Evolutionary conservation across 768 basidiomycete species (phyloP).

Genomic region (Tricholoma furcatifolium): DNA sequence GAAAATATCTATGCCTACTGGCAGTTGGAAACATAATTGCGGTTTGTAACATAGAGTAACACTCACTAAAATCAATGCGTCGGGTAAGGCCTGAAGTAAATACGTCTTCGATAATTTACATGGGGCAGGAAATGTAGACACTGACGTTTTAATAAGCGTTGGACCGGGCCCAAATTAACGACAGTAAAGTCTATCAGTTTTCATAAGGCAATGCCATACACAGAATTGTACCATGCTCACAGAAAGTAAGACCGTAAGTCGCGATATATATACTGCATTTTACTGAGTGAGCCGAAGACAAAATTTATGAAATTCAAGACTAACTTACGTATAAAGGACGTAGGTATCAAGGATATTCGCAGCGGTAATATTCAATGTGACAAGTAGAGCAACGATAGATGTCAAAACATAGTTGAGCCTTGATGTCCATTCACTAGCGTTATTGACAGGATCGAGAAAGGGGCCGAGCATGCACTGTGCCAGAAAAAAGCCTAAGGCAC

Average conservation of each 20-base stretch:
- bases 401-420: conserved; percentile 69
- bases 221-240: conserved; percentile 34
- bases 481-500: conserved; percentile 58
- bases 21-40: background rate
- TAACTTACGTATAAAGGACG: conserved; percentile 61
- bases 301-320: background rate
- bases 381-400: conserved; percentile 59
- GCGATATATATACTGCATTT: conserved; percentile 41
- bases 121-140: background rate
- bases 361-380: conserved; percentile 58
- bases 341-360: conserved; percentile 56
- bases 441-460: conserved; percentile 69
- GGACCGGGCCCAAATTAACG: conserved; percentile 50
- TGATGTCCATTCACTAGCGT: conserved; percentile 75
- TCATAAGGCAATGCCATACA: conserved; percentile 7
- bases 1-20: conserved; percentile 73
- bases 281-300: conserved; percentile 4
- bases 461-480: conserved; percentile 61
- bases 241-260: conserved; percentile 68
- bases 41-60: background rate
- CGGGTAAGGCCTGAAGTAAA: conserved; percentile 45
- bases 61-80: conserved; percentile 76
- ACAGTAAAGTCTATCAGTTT: conserved; percentile 55
- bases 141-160: conserved; percentile 62
- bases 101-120: background rate